phyloP scores from a whole-genome alignment of 352 stramenopile genomes.

The Phytophthora meadii region DNA sequence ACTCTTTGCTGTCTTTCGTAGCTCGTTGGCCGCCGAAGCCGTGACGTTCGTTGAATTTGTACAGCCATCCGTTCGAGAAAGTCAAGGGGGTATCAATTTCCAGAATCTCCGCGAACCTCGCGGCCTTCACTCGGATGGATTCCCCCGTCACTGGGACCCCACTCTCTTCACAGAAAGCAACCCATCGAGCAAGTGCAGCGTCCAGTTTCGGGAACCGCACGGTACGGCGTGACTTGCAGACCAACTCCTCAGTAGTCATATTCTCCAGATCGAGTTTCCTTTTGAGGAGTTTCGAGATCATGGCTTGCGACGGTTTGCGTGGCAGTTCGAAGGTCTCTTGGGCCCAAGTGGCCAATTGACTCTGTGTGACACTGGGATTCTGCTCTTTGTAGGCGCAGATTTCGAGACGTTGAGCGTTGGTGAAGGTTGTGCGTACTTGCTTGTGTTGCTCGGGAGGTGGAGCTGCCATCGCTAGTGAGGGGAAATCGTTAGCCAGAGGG shows the following conservation, averaged over 20 bases:
- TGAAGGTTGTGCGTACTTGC: slow-evolving; percentile 29
- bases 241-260: slow-evolving; percentile 34
- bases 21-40: slow-evolving; percentile 24
- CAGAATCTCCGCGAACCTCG: slow-evolving; percentile 28
- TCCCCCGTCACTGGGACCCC: slow-evolving; percentile 33
- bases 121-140: slow-evolving; percentile 29
- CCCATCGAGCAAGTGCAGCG: slow-evolving; percentile 31
- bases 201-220: slow-evolving; percentile 38
- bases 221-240: slow-evolving; percentile 27
- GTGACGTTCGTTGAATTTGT: slow-evolving; percentile 43
- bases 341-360: slow-evolving; percentile 29
- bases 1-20: slow-evolving; percentile 7
- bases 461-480: slow-evolving; percentile 22
- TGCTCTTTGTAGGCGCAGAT: slow-evolving; percentile 32
- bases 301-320: slow-evolving; percentile 38
- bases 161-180: slow-evolving; percentile 37
- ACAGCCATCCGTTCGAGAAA: slow-evolving; percentile 44
- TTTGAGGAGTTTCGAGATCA: slow-evolving; percentile 47
- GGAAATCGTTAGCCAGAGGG: not conserved
- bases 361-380: slow-evolving; percentile 32
- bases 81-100: slow-evolving; percentile 27
- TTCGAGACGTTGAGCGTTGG: slow-evolving; percentile 38
- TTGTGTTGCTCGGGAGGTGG: slow-evolving; percentile 2
- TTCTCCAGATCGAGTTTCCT: slow-evolving; percentile 32
- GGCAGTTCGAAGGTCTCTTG: slow-evolving; percentile 28